Evolutionary conservation across 225 moss, liverwort and hornwort genomes (phyloP), one percentile per base, ranked within the genome.

Genomic region (Climacium dendroides): DNA sequence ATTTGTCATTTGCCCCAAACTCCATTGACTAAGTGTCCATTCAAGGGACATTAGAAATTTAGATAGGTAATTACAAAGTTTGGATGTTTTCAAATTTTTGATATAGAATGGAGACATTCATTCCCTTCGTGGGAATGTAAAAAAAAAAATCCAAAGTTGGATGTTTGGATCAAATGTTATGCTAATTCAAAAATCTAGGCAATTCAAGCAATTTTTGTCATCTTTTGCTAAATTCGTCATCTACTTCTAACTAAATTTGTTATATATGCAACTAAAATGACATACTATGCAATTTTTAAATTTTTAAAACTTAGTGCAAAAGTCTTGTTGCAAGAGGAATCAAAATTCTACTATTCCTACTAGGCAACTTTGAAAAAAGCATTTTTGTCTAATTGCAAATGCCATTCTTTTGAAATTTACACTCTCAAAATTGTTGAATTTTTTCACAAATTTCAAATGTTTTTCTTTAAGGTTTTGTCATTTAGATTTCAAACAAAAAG

Each of bases 181-280:
- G 8, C 1, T 43, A 1, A n/a, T n/a, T n/a, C 0, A 71, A 15
- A 43, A 43, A 16, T 26, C 5, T 15, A 4, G 3, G 11, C 4
- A 16, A 6, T 72, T 72, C 2, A 3, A 9, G 3, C 17, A 72
- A 45, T 2, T 72, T 45, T 45, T 29, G 0, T 6, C 29, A 43
- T 16, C 1, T 29, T 45, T 72, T 47, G 47, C 18, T 45, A 72
- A 72, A 45, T 29, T 29, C 6, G 0, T 41, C 6, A 29, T 71
- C 5, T 43, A 28, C 0, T 26, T 71, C 1, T 43, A 0, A n/a
- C n/a, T n/a, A 71, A 71, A 43, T 45, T 43, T 43, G 15, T 2
- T 17, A 47, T 72, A 10, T 29, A 10, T 29, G 0, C 26, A 45
- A 29, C 18, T 47, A 29, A 1, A 1, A 17, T 18, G 6, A 9